Conservation (phyloP, 805 yeast genomes). For the Brettanomyces sp. region DNA sequence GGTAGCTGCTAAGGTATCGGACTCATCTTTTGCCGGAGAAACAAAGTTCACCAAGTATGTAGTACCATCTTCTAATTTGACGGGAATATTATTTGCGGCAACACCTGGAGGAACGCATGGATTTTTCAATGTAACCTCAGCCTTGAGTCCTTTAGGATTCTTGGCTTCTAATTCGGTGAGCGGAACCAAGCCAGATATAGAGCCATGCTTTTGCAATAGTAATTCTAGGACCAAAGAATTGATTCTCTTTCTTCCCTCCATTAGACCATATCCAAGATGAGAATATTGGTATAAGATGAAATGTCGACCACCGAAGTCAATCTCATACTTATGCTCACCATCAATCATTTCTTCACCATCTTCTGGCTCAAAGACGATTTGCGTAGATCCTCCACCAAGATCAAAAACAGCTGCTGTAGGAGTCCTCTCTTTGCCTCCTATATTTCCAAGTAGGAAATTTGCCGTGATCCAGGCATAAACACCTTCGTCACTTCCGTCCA, state of each 20-base stretch:
- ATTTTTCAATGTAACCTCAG: constrained; percentile 43
- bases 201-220: constrained; percentile 27
- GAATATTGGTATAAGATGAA: constrained; percentile 86
- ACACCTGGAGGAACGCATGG: constrained; percentile 87
- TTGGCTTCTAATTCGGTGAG: constrained; percentile 27
- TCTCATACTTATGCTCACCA: constrained; percentile 76
- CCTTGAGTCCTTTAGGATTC: constrained; percentile 27
- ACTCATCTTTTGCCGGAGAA: constrained; percentile 19
- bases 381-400: constrained; percentile 97
- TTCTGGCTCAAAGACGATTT: constrained; percentile 92
- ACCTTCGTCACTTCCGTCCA: constrained; percentile 97
- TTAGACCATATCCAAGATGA: constrained; percentile 91
- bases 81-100: constrained; percentile 48
- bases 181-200: constrained; percentile 19
- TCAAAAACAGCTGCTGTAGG: constrained; percentile 97
- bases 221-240: constrained; percentile 54
- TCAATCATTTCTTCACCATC: constrained; percentile 57
- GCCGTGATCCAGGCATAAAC: constrained; percentile 98
- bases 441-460: constrained; percentile 86
- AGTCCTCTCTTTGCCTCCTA: constrained; percentile 63
- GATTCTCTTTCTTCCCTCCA: constrained; percentile 84
- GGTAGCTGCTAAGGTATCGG: constrained; percentile 25
- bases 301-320: constrained; percentile 72
- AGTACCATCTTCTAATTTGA: constrained; percentile 35
- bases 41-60: constrained; percentile 26